A percentile compares a stretch with the other conserved stretches of the same genome.
Conservation (phyloP, 2,329 filamentous ascomycete genomes). For the Diaporthe ilicicola region DNA sequence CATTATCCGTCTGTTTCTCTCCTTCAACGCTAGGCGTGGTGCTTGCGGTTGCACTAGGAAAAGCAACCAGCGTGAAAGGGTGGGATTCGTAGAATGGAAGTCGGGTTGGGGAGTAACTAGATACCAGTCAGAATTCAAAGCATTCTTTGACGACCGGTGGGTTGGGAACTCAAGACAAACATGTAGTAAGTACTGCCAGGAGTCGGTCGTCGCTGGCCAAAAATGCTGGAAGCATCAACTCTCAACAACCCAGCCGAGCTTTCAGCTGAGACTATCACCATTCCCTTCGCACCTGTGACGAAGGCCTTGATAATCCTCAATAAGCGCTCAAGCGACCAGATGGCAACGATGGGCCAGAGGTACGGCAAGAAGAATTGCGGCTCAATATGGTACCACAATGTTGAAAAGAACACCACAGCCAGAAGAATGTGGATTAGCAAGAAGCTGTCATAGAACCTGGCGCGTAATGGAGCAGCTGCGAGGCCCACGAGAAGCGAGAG, state of each 20-base stretch:
- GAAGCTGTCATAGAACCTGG: conserved; percentile 19
- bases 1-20: neutral
- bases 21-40: neutral
- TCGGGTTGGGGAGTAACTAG: conserved; percentile 2
- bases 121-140: neutral
- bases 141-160: accelerated
- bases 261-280: neutral
- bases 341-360: conserved; percentile 4
- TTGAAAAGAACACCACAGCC: neutral
- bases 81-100: conserved; percentile 18
- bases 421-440: neutral
- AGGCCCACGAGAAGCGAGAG: neutral
- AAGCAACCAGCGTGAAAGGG: conserved; percentile 13
- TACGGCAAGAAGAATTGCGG: neutral
- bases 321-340: conserved; percentile 18
- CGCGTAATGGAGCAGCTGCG: neutral
- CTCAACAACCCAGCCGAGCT: neutral
- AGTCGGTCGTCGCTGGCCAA: neutral
- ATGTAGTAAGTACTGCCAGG: conserved; percentile 17
- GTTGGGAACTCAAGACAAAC: neutral
- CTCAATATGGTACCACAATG: conserved; percentile 3
- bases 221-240: neutral
- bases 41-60: neutral
- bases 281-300: neutral
- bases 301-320: neutral